Evolutionary conservation across 169 alveolate genomes (phyloP), one percentile per base, ranked within the genome.

Genomic region (Plasmodium relictum): DNA sequence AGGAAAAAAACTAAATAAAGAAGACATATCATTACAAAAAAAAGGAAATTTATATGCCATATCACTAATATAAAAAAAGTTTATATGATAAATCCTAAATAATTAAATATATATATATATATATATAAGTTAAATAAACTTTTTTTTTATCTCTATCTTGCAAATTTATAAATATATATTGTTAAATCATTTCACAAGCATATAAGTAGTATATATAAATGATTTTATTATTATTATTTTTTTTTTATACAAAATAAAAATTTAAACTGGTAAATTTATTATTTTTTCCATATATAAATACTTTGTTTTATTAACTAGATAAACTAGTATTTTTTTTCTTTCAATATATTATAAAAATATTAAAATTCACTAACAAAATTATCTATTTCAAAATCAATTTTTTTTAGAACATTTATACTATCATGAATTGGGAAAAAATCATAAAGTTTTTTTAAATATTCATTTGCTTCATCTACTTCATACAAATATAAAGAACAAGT

Each of bases 401-500:
- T 42, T 45, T 66, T 83, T 41, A 83, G 22, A 66, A 83, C 71
- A 26, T 20, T 20, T 68, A 83, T 50, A 71, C 91, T 83, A 14
- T 83, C 85, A 68, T 83, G 91, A 1, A 62, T 12, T 6, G 91
- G 83, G 10, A 20, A 83, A 16, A 62, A 68, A n/a, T 41, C 63
- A 45, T 83, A 83, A 20, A 83, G 85, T 48, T 83, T 54, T 6
- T 68, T 71, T 72, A 83, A 83, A 45, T 54, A 83, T 1, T 66
- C 85, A 39, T 59, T 42, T 10, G 91, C 91, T 42, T 83, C 91
- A 1, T 83, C 91, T 44, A 83, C 31, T 26, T 83, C 91, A 42
- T 56, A 69, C n/a, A 83, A 56, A 68, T 83, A 83, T 20, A 83
- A 52, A 18, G 91, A 83, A 22, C 91, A 83, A 14, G 91, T 68